Evolutionary conservation across 345 rosid genomes (phyloP), one percentile per base, ranked within the genome.

Genomic region (Nephelium lappaceum): DNA sequence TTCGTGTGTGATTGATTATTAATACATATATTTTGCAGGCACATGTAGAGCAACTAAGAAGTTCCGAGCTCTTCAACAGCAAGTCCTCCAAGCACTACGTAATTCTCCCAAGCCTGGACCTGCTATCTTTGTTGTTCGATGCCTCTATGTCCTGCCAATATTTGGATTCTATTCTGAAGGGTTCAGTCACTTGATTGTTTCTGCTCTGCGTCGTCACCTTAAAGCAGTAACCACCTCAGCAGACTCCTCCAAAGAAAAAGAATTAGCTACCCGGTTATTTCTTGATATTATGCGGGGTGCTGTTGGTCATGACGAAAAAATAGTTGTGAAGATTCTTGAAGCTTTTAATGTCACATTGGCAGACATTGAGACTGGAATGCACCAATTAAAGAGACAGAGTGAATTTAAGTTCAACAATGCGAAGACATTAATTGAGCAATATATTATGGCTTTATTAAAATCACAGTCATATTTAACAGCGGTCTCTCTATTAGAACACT

Each of bases 41-140:
- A 89, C 90, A 66, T 70, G 68, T 72, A 94, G 90, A 81, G 97
- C 97, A 49, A 88, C 91, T 8, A 83, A 81, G 58, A 96, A 93
- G 87, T 96, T 96, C 49, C 86, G 89, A 83, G 87, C 78, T 49
- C 95, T 96, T 69, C 98, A 94, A 74, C 91, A 91, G 60, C 87
- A 82, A 82, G 95, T 96, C 67, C 85, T 83, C 74, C 90, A 68
- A 66, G 87, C 79, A 41, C 87, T 96, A 0, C 21, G 43, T 27
- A 94, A 92, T 84, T 87, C 90, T 63, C 98, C 98, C 15, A 83
- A 78, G 65, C 95, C 97, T 73, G 99, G 93, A 11, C 89, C 98
- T 0, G 85, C 93, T 65, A 89, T 91, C 72, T 94, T 91, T 79
- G 77, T 91, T 72, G 73, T 85, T 76, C 84, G 80, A 36, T 94